These are phyloP conservation scores for Colletotrichum spinosum DNA, from an alignment of 2,329 filamentous ascomycete genomes.

Conservation along the genomic window DNA sequence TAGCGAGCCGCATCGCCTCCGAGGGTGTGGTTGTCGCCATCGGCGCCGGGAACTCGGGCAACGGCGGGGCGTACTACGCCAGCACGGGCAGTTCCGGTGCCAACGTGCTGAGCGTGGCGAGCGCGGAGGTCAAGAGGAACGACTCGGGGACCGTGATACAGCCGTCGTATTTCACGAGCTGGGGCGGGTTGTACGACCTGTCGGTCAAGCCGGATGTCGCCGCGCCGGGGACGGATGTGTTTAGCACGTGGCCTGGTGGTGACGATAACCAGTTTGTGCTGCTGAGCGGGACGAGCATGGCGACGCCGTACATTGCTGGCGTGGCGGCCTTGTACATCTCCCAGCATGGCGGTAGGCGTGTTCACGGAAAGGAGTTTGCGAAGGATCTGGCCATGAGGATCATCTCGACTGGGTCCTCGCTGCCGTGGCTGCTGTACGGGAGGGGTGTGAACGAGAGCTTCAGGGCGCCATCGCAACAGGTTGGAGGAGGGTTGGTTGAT, in stretches of 20 bases:
- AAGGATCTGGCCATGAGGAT: conserved; percentile 49
- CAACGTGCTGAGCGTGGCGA: conserved; percentile 54
- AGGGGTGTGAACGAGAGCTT: conserved; percentile 20
- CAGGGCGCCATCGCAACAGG: conserved; percentile 50
- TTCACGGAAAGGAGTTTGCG: conserved; percentile 47
- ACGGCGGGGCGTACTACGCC: conserved; percentile 52
- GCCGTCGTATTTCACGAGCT: conserved; percentile 53
- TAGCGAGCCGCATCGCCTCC: conserved; percentile 54
- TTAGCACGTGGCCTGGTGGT: conserved; percentile 50
- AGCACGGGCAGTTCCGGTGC: conserved; percentile 51
- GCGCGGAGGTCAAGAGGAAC: conserved; percentile 43
- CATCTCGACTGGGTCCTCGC: conserved; percentile 40
- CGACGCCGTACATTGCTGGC: conserved; percentile 58
- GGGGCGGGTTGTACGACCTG: conserved; percentile 47
- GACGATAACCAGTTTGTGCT: conserved; percentile 49
- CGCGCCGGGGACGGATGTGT: conserved; percentile 53
- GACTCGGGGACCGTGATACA: conserved; percentile 13
- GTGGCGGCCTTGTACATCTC: conserved; percentile 51
- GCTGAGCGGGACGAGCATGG: conserved; percentile 62
- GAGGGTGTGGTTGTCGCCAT: conserved; percentile 55
- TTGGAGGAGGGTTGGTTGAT: conserved; percentile 54
- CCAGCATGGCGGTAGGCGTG: conserved; percentile 45
- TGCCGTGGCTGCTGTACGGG: conserved; percentile 41
- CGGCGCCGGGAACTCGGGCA: conserved; percentile 55
- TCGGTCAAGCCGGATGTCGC: conserved; percentile 57